Evolutionary conservation across 2,329 filamentous ascomycete species (phyloP).

Genomic region (Ophiobolus disseminans): DNA sequence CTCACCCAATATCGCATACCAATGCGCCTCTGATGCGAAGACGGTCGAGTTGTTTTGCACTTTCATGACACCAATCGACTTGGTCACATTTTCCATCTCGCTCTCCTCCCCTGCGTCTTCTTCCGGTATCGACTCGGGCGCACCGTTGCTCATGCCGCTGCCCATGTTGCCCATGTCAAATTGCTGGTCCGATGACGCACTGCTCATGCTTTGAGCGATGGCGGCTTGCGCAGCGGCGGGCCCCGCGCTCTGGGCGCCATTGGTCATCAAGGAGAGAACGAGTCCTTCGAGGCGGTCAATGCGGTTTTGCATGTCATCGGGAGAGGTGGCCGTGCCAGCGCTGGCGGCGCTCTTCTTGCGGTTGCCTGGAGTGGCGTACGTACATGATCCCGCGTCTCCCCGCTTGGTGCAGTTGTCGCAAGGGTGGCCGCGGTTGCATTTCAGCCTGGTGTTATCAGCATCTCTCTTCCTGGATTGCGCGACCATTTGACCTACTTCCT

Average conservation of each 20-base stretch:
- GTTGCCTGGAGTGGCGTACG: constrained; percentile 73
- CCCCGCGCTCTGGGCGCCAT: constrained; percentile 70
- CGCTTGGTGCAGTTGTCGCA: constrained; percentile 96
- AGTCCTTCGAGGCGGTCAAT: constrained; percentile 94
- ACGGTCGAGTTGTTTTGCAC: constrained; percentile 57
- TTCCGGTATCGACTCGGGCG: constrained; percentile 62
- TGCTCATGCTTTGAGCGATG: constrained; percentile 57
- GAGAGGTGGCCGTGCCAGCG: constrained; percentile 66
- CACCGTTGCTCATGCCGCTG: constrained; percentile 62
- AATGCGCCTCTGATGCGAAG: constrained; percentile 60
- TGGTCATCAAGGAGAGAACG: constrained; percentile 93
- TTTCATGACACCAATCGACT: constrained; percentile 61
- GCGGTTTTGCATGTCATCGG: constrained; percentile 98
- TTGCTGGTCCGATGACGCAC: constrained; percentile 47
- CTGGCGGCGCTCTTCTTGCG: constrained; percentile 72
- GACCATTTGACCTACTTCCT: constrained; percentile 71
- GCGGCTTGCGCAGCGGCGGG: constrained; percentile 66
- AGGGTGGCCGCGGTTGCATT: constrained; percentile 90
- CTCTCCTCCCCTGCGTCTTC: constrained; percentile 65
- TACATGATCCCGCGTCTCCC: constrained; percentile 79
- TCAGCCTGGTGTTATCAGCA: constrained; percentile 63
- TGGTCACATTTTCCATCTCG: constrained; percentile 64
- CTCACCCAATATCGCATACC: constrained; percentile 61
- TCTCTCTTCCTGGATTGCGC: neutral
- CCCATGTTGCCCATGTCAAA: constrained; percentile 62